Conservation (phyloP, 169 alveolate species). For the Cryptosporidium viatorum region DNA sequence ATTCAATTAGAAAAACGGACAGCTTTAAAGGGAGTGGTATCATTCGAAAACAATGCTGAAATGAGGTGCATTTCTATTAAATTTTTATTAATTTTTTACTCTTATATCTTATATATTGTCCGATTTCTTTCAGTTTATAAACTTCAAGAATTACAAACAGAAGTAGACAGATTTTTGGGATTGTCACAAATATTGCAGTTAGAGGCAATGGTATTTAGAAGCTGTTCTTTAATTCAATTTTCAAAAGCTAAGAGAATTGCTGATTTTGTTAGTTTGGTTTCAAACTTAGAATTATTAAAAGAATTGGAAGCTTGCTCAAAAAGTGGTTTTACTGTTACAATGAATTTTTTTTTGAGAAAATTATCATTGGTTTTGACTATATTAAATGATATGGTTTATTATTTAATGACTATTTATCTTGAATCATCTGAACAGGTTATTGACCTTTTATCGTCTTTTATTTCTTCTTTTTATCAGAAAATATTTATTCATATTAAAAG, state of each 20-base stretch:
- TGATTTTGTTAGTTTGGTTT: neutral
- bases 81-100: neutral
- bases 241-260: neutral
- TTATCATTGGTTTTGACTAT: no score
- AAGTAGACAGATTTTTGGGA: neutral
- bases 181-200: neutral
- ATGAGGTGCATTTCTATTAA: neutral
- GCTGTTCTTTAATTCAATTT: neutral
- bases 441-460: neutral
- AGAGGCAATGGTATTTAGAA: neutral
- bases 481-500: no score
- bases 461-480: no score
- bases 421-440: neutral
- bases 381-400: no score
- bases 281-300: neutral
- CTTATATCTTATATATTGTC: neutral
- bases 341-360: no score
- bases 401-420: neutral
- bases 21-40: neutral
- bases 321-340: neutral
- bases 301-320: neutral
- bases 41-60: neutral
- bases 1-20: no score
- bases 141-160: neutral
- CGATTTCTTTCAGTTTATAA: neutral